phyloP scores from a whole-genome alignment of 2,329 filamentous ascomycete genomes.

The Myriosclerotinia duriaeana region DNA sequence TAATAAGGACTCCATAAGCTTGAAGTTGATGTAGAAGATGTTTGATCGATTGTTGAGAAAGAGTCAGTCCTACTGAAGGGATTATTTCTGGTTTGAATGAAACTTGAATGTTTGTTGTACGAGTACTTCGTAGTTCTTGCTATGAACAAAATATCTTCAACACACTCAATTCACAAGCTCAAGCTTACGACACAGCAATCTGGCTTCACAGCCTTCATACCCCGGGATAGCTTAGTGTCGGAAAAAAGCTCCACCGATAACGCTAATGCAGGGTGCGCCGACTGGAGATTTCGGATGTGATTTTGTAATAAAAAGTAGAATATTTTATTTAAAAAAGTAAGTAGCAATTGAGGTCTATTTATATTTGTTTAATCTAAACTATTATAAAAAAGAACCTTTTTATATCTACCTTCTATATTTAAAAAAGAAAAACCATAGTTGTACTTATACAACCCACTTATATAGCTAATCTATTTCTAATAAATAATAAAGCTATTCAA shows the following conservation, averaged over 20 bases:
- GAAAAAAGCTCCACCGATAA: conserved; percentile 25
- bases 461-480: too few relatives aligned
- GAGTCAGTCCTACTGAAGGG: neutral
- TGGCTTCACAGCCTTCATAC: conserved; percentile 27
- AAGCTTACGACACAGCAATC: conserved; percentile 29
- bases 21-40: conserved; percentile 24
- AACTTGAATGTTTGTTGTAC: neutral
- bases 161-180: neutral
- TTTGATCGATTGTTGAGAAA: neutral
- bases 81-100: conserved; percentile 7
- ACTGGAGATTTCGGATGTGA: too few relatives aligned
- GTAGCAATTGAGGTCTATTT: too few relatives aligned
- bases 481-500: too few relatives aligned
- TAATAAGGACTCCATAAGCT: conserved; percentile 75
- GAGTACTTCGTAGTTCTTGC: neutral
- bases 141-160: neutral
- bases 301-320: too few relatives aligned
- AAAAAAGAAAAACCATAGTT: too few relatives aligned
- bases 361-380: too few relatives aligned
- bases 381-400: too few relatives aligned
- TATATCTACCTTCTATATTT: too few relatives aligned
- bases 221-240: conserved; percentile 24
- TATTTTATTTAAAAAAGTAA: too few relatives aligned
- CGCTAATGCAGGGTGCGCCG: conserved; percentile 23
- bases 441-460: too few relatives aligned